phyloP scores from a whole-genome alignment of 306 rosid species.

The Cicer chorassanicum region DNA sequence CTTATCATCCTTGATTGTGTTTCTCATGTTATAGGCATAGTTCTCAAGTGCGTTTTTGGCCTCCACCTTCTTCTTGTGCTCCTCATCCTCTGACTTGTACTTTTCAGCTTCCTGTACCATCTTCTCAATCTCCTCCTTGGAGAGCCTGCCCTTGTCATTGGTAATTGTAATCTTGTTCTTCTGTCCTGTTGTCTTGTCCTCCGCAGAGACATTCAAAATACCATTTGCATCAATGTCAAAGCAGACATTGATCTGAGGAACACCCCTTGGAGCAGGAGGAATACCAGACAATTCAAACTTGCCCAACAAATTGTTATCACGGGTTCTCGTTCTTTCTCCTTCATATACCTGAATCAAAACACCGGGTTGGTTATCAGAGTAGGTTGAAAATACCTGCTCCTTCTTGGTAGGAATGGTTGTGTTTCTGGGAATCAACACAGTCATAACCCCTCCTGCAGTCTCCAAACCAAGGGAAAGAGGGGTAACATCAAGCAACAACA shows the following conservation, averaged over 20 bases:
- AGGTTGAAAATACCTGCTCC: slow-evolving; percentile 66
- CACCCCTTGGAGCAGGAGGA: slow-evolving; percentile 66
- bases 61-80: slow-evolving; percentile 65
- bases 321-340: slow-evolving; percentile 63
- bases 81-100: slow-evolving; percentile 59
- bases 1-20: slow-evolving; percentile 63
- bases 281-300: slow-evolving; percentile 64
- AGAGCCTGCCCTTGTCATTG: slow-evolving; percentile 66
- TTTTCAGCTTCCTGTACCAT: slow-evolving; percentile 68
- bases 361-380: slow-evolving; percentile 64
- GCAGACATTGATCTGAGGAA: slow-evolving; percentile 59
- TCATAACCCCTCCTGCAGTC: slow-evolving; percentile 63
- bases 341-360: slow-evolving; percentile 64
- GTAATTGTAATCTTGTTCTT: slow-evolving; percentile 68
- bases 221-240: slow-evolving; percentile 60
- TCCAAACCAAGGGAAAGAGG: slow-evolving; percentile 63
- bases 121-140: slow-evolving; percentile 66
- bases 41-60: slow-evolving; percentile 61
- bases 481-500: slow-evolving; percentile 61
- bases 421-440: slow-evolving; percentile 65
- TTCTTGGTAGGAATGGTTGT: slow-evolving; percentile 66
- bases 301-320: slow-evolving; percentile 63
- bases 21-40: slow-evolving; percentile 65
- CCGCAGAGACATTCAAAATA: slow-evolving; percentile 63
- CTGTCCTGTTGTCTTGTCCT: slow-evolving; percentile 66